Conservation (phyloP, 177 flowering plant genomes). For the Vitis hybrid region DNA sequence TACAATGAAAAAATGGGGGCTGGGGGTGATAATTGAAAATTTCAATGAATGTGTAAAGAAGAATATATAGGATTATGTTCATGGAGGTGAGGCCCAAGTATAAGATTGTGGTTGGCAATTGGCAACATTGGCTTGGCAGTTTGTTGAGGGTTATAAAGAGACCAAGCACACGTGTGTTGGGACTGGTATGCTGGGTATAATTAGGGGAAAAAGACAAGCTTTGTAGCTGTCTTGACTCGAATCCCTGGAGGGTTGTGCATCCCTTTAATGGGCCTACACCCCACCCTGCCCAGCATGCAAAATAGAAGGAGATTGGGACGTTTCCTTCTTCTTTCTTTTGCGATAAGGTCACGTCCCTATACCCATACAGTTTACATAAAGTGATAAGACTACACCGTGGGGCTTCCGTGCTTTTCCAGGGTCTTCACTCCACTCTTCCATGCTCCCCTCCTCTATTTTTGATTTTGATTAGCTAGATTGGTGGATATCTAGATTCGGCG, state of each 20-base stretch:
- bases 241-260: slow-evolving; percentile 8
- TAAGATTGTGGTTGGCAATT: neutral
- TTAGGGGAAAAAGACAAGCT: slow-evolving; percentile 14
- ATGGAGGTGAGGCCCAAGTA: neutral
- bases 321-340: neutral
- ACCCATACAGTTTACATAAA: no score
- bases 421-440: no score
- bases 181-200: neutral
- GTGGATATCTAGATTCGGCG: no score
- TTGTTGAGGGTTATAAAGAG: neutral
- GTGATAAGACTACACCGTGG: neutral
- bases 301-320: neutral
- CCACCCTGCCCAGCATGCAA: slow-evolving; percentile 4
- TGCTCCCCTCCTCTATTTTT: no score
- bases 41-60: neutral
- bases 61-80: no score
- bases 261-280: neutral
- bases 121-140: neutral
- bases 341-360: neutral
- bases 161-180: slow-evolving; percentile 26
- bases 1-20: no score
- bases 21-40: no score
- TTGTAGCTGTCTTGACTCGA: slow-evolving; percentile 13
- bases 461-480: no score
- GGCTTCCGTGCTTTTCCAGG: neutral